Evolutionary conservation across 768 basidiomycete species (phyloP).

Genomic region (Megacollybia marginata): DNA sequence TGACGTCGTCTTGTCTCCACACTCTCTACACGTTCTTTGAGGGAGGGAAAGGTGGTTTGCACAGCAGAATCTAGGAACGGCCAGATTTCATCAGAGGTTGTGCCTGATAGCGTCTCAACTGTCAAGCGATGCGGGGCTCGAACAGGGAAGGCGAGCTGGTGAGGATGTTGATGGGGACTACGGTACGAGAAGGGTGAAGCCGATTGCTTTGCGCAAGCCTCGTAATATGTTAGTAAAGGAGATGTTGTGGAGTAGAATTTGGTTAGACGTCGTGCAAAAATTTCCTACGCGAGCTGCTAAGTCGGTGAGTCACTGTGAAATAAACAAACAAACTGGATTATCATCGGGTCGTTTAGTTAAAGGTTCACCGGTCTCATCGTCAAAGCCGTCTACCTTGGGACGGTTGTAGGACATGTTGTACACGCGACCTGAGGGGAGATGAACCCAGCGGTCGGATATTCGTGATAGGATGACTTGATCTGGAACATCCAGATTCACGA

Average conservation of each 20-base stretch:
- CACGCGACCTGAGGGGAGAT: constrained; percentile 79
- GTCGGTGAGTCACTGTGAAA: not conserved
- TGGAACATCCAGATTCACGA: constrained; percentile 85
- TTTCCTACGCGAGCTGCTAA: constrained; percentile 40
- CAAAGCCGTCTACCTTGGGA: constrained; percentile 70
- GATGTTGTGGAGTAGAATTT: constrained; percentile 77
- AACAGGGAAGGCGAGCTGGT: constrained; percentile 39
- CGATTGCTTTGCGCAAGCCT: constrained; percentile 22
- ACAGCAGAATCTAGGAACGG: constrained; percentile 66
- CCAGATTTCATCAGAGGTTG: constrained; percentile 88
- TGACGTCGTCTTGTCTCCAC: constrained; percentile 36
- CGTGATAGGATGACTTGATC: constrained; percentile 80
- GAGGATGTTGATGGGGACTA: constrained; percentile 36
- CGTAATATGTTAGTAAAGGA: constrained; percentile 73
- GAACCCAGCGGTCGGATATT: constrained; percentile 88
- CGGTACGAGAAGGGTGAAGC: constrained; percentile 16
- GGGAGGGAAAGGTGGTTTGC: constrained; percentile 45
- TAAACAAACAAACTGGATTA: constrained; percentile 69
- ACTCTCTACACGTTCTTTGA: constrained; percentile 43
- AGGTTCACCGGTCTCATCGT: constrained; percentile 83
- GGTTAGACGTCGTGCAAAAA: constrained; percentile 67
- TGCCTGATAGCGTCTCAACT: constrained; percentile 57
- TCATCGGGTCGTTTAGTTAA: constrained; percentile 88
- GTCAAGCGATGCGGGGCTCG: constrained; percentile 38
- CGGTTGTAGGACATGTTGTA: constrained; percentile 88